Percentiles rank a stretch among this genome's conserved stretches.
These are phyloP conservation scores for Phytophthora hibernalis DNA, from an alignment of 352 stramenopile genomes.

Conservation along the genomic window DNA sequence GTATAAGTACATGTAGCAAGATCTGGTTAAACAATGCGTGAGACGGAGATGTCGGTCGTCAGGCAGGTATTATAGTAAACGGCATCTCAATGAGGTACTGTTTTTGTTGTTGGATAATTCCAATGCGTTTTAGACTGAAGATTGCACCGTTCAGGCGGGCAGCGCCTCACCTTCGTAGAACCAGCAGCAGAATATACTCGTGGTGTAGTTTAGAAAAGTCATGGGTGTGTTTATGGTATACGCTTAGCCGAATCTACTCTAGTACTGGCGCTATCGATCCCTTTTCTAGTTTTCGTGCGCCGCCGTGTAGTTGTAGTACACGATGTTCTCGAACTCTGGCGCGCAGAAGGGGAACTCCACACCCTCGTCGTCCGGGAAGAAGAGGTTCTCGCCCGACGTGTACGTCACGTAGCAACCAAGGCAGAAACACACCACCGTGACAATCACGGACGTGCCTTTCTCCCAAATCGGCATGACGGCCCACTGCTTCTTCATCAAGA, in stretches of 20 bases:
- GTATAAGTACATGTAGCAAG: too few relatives aligned
- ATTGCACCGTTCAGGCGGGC: too few relatives aligned
- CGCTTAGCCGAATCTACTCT: neutral
- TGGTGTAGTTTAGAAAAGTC: neutral
- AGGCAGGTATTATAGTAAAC: too few relatives aligned
- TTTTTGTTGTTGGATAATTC: too few relatives aligned
- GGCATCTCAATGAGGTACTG: too few relatives aligned
- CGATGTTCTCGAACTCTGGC: constrained; percentile 18
- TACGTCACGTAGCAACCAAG: constrained; percentile 30
- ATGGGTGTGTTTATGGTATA: constrained; percentile 2
- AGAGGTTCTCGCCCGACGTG: constrained; percentile 23
- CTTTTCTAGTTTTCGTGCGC: constrained; percentile 13
- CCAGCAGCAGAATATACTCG: neutral
- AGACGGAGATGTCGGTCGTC: too few relatives aligned
- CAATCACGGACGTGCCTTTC: constrained; percentile 14
- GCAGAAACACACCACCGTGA: constrained; percentile 25
- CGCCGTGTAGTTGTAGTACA: constrained; percentile 32
- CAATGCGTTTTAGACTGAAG: too few relatives aligned
- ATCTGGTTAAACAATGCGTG: too few relatives aligned
- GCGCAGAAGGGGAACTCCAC: constrained; percentile 22
- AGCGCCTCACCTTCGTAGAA: too few relatives aligned
- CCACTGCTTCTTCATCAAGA: constrained; percentile 30
- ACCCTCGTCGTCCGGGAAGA: constrained; percentile 18
- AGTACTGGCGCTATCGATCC: neutral
- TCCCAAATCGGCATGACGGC: constrained; percentile 26